Evolutionary conservation across 352 stramenopile genomes (phyloP).

Genomic region (Sclerospora graminicola): DNA sequence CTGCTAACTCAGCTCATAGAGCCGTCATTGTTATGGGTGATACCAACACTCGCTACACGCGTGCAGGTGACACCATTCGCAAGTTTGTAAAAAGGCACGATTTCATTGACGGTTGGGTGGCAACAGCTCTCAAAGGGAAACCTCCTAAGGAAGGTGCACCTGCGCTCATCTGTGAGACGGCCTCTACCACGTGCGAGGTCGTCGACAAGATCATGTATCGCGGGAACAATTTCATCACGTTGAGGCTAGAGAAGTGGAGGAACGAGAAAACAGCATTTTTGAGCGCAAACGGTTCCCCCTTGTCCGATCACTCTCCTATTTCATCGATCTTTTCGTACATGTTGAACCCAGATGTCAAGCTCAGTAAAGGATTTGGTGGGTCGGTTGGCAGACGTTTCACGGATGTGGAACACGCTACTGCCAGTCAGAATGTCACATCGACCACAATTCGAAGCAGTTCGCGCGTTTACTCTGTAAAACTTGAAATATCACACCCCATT

Average conservation of each 20-base stretch:
- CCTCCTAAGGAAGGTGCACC: constrained; percentile 21
- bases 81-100: constrained; percentile 18
- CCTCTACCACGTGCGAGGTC: constrained; percentile 34
- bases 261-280: constrained; percentile 36
- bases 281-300: constrained; percentile 17
- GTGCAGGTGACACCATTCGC: constrained; percentile 26
- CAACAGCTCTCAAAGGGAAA: constrained; percentile 25
- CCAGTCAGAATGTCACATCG: constrained; percentile 14
- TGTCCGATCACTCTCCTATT: constrained; percentile 46
- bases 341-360: constrained; percentile 13
- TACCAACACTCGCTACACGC: constrained; percentile 47
- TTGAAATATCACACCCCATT: constrained; percentile 7
- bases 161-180: constrained; percentile 26
- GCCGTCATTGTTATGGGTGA: constrained; percentile 43
- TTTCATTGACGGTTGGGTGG: constrained; percentile 37
- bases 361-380: constrained; percentile 14
- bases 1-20: constrained; percentile 31
- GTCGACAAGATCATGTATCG: constrained; percentile 58
- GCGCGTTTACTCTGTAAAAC: constrained; percentile 10
- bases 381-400: constrained; percentile 33
- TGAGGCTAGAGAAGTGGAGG: constrained; percentile 30
- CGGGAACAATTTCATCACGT: constrained; percentile 32
- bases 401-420: constrained; percentile 16
- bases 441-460: constrained; percentile 15
- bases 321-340: constrained; percentile 31